phyloP scores from a whole-genome alignment of 768 basidiomycete species.

The Amyloporia xantha region DNA sequence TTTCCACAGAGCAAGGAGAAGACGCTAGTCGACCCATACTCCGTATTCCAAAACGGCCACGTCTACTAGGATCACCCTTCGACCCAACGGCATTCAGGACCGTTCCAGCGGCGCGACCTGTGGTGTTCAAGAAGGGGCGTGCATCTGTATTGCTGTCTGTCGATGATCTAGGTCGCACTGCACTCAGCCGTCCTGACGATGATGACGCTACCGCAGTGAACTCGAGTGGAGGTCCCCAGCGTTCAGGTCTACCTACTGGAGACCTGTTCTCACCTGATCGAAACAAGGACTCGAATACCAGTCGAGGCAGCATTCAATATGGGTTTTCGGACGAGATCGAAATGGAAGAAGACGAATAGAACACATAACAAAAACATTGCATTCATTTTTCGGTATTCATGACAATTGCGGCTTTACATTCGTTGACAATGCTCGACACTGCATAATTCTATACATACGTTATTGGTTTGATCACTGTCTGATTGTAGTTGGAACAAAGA shows the following conservation, averaged over 20 bases:
- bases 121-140: conserved; percentile 5
- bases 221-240: conserved; percentile 6
- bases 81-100: conserved; percentile 8
- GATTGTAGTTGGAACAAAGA: no score
- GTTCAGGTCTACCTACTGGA: conserved; percentile 11
- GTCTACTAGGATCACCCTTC: conserved; percentile 17
- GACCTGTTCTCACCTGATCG: conserved; percentile 13
- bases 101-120: not conserved
- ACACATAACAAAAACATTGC: no score
- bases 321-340: not conserved
- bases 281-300: not conserved
- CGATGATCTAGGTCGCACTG: not conserved
- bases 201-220: not conserved
- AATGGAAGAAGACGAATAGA: not conserved
- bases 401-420: no score
- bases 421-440: no score
- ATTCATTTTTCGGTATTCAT: no score
- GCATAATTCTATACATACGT: no score
- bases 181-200: not conserved
- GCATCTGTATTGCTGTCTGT: conserved; percentile 7
- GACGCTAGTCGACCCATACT: conserved; percentile 6
- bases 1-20: not conserved
- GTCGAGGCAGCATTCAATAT: not conserved
- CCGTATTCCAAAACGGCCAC: conserved; percentile 16
- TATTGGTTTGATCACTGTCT: no score